Conservation (phyloP, 345 rosid species). For the Litchi chinensis region DNA sequence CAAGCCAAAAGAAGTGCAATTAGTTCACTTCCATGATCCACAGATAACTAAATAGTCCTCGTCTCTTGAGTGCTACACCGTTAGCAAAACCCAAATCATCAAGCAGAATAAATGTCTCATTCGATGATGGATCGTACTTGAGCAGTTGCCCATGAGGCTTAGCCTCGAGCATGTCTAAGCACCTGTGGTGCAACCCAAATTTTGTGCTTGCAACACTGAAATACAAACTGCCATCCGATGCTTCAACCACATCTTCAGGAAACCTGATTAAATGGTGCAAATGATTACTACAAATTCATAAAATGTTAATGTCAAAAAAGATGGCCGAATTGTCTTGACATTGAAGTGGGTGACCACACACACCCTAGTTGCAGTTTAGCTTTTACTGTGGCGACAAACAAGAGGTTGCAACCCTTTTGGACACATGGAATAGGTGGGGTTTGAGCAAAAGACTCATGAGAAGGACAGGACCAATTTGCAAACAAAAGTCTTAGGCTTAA, state of each 20-base stretch:
- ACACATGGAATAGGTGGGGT: neutral
- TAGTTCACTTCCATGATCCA: conserved; percentile 44
- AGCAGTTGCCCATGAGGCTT: conserved; percentile 59
- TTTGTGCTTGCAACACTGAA: conserved; percentile 56
- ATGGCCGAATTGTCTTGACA: neutral
- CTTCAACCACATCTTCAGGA: conserved; percentile 57
- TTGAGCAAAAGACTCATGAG: too few relatives aligned
- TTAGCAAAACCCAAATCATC: conserved; percentile 43
- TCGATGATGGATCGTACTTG: conserved; percentile 43
- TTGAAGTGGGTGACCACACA: too few relatives aligned
- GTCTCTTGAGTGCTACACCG: conserved; percentile 52
- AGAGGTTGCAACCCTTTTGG: conserved; percentile 16
- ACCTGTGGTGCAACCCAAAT: conserved; percentile 38
- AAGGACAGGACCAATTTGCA: too few relatives aligned
- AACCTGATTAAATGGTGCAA: conserved; percentile 28
- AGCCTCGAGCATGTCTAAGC: conserved; percentile 51
- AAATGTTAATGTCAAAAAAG: neutral
- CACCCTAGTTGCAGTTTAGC: too few relatives aligned
- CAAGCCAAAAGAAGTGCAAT: neutral
- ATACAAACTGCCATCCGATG: conserved; percentile 51
- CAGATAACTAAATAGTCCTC: conserved; percentile 50
- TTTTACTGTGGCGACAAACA: neutral
- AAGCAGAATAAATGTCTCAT: conserved; percentile 38
- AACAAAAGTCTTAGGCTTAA: too few relatives aligned
- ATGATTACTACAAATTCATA: neutral